A percentile compares a stretch with the other conserved stretches of the same genome.
phyloP scores from a whole-genome alignment of 495 filamentous ascomycete genomes.

The Penicillium robsamsonii region DNA sequence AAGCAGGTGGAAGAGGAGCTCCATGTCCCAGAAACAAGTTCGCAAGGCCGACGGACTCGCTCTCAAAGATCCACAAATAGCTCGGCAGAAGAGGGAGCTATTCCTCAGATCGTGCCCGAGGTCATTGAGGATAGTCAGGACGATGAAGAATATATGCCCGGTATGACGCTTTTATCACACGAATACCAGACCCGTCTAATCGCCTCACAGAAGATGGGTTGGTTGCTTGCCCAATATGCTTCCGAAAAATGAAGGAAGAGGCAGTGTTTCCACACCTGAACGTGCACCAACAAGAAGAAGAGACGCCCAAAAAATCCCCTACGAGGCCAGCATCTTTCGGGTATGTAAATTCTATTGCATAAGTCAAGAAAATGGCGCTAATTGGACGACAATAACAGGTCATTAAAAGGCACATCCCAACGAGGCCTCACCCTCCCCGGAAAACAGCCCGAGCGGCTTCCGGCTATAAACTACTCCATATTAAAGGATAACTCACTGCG shows the following conservation, averaged over 20 bases:
- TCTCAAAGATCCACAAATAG: conserved; percentile 20
- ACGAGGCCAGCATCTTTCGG: conserved; percentile 28
- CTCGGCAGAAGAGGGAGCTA: background rate
- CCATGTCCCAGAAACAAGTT: conserved; percentile 9
- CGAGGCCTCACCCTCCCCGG: conserved; percentile 11
- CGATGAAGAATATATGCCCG: conserved; percentile 31
- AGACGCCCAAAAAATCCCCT: conserved; percentile 12
- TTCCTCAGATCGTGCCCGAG: conserved; percentile 12
- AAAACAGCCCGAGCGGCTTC: conserved; percentile 58
- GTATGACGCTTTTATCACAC: conserved; percentile 9
- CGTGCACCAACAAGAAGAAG: conserved; percentile 29
- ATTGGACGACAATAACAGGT: conserved; percentile 19
- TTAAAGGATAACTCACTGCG: conserved; percentile 72
- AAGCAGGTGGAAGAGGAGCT: conserved; percentile 31
- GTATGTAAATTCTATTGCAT: conserved; percentile 22
- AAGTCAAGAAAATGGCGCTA: conserved; percentile 8
- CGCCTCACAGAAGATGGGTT: conserved; percentile 62
- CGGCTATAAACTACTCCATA: conserved; percentile 76
- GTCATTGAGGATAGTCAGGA: conserved; percentile 43
- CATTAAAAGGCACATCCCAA: conserved; percentile 21
- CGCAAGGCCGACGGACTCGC: conserved; percentile 41
- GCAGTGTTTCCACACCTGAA: conserved; percentile 77
- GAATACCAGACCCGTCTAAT: conserved; percentile 29
- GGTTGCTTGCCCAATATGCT: conserved; percentile 80
- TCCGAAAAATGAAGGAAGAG: conserved; percentile 68